Evolutionary conservation across 371 early-diverging fungal genomes (phyloP), one percentile per base, ranked within the genome.

Genomic region (Basidiobolus meristosporus): DNA sequence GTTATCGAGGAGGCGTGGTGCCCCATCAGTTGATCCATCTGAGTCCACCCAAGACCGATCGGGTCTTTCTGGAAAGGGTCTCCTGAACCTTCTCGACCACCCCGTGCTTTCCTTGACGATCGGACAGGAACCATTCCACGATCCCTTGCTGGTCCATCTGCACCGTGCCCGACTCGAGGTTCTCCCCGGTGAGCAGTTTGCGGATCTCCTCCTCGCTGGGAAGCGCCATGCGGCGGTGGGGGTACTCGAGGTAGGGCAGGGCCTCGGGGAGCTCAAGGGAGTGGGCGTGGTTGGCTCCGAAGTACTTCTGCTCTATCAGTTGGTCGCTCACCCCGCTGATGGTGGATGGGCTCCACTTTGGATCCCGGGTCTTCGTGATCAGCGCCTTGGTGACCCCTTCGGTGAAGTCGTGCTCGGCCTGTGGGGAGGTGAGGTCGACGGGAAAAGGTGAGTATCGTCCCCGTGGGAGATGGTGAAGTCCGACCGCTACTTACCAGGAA

Each of bases 341-440:
- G n/a, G n/a, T n/a, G n/a, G n/a, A n/a, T n/a, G n/a, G n/a, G n/a
- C n/a, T n/a, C n/a, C n/a, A n/a, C n/a, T n/a, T n/a, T n/a, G 31
- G 31, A 31, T 31, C 31, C n/a, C 31, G 34, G n/a, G n/a, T n/a
- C 34, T 34, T 34, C 4, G 14, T 18, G 23, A 88, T 64, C 43
- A 96, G 61, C 22, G 62, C 60, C 6, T 85, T 73, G 15, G 54
- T 72, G 9, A 93, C 90, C 17, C 95, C 93, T 63, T 88, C 89
- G 37, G 60, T 51, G 48, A 96, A 88, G 49, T 95, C 96, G 36
- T 77, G 77, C 2, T 67, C 74, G 14, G 48, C 42, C 62, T 60
- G 56, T n/a, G 7, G 31, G 7, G 7, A 9, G 31, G n/a, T 30
- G 7, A 34, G n/a, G n/a, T n/a, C n/a, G n/a, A n/a, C n/a, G n/a